phyloP scores from a whole-genome alignment of 2,329 filamentous ascomycete species.

The Exophiala alcalophila region DNA sequence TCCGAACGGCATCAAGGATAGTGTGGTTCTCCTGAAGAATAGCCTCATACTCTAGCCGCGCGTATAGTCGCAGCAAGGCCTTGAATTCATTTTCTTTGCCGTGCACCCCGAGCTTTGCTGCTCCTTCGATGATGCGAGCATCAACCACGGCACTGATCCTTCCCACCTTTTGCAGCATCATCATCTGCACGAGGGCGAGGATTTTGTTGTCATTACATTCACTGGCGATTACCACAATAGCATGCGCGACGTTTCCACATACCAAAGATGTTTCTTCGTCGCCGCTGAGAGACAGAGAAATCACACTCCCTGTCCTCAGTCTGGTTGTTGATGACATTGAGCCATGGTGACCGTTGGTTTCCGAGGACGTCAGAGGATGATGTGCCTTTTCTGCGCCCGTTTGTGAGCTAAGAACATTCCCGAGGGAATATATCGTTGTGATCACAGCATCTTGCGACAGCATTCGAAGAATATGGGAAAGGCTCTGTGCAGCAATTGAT shows the following conservation, averaged over 20 bases:
- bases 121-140: constrained; percentile 78
- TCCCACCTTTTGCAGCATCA: constrained; percentile 92
- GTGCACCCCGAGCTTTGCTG: constrained; percentile 71
- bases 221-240: constrained; percentile 84
- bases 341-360: constrained; percentile 30
- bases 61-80: constrained; percentile 78
- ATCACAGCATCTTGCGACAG: constrained; percentile 92
- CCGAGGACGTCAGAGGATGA: constrained; percentile 28
- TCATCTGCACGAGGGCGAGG: constrained; percentile 85
- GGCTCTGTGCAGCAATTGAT: constrained; percentile 73
- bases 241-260: constrained; percentile 87
- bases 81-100: constrained; percentile 81
- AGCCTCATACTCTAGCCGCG: constrained; percentile 69
- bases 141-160: constrained; percentile 79
- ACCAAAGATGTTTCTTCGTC: constrained; percentile 76
- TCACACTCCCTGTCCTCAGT: constrained; percentile 67
- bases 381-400: constrained; percentile 49
- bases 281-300: constrained; percentile 71
- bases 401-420: constrained; percentile 83
- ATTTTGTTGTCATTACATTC: constrained; percentile 86
- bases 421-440: constrained; percentile 92
- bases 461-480: constrained; percentile 75
- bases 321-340: constrained; percentile 33
- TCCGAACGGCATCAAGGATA: constrained; percentile 70
- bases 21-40: constrained; percentile 65